Evolutionary conservation across 1,284 basidiomycete species (phyloP).

Genomic region (Melampsora larici-populina): DNA sequence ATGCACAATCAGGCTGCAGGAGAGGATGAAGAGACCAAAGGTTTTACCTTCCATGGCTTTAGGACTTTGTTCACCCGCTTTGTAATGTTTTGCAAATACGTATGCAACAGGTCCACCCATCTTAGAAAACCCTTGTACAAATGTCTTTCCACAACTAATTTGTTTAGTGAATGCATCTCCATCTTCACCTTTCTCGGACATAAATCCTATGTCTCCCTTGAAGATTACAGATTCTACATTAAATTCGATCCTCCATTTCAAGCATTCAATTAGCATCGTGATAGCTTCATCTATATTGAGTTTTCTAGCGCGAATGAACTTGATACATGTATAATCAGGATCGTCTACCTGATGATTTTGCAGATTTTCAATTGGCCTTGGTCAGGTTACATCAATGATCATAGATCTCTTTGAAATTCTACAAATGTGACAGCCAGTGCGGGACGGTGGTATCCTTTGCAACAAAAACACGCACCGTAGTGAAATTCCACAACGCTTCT

Average conservation of each 20-base stretch:
- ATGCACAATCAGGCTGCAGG: neutral
- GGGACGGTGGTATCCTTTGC: too few species aligned
- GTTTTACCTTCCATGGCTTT: conserved; percentile 16
- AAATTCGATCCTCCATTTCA: conserved; percentile 29
- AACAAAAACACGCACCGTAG: conserved; percentile 18
- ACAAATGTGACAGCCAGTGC: neutral
- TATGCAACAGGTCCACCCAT: conserved; percentile 27
- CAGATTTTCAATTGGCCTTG: neutral
- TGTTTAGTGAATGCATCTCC: conserved; percentile 16
- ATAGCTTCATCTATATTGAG: neutral
- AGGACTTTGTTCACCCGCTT: conserved; percentile 18
- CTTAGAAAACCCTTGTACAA: conserved; percentile 22
- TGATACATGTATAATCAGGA: conserved; percentile 27
- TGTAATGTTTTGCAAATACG: conserved; percentile 17
- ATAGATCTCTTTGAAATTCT: neutral
- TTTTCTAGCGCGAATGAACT: conserved; percentile 35
- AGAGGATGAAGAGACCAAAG: neutral
- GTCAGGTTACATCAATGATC: neutral
- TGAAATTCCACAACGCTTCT: conserved; percentile 21
- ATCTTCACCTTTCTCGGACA: conserved; percentile 4
- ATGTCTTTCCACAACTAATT: conserved; percentile 24
- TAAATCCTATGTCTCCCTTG: neutral
- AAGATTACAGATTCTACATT: neutral
- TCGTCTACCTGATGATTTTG: conserved; percentile 16
- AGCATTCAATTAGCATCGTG: conserved; percentile 26